phyloP scores from a whole-genome alignment of 2,329 filamentous ascomycete species.

The Herpotrichia juniperi region DNA sequence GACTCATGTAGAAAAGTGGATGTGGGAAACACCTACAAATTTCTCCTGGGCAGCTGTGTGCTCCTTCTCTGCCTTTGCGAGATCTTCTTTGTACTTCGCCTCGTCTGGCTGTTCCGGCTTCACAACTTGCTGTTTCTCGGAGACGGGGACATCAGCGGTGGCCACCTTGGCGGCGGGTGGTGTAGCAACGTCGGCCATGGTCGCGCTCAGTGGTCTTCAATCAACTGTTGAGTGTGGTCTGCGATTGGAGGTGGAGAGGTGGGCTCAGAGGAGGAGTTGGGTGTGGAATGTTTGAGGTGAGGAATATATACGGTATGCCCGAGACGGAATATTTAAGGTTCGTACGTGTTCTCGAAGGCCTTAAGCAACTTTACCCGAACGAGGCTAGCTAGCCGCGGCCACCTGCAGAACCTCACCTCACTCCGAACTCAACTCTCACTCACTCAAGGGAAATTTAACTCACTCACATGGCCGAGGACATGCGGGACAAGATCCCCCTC shows the following conservation, averaged over 20 bases:
- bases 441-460: too few relatives aligned
- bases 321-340: too few relatives aligned
- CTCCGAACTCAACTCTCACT: too few relatives aligned
- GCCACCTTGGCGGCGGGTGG: conserved; percentile 42
- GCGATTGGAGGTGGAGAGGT: not conserved
- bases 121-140: conserved; percentile 47
- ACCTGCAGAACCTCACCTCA: too few relatives aligned
- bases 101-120: conserved; percentile 90
- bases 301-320: too few relatives aligned
- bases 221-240: not conserved
- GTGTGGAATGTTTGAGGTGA: not conserved
- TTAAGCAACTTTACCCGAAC: too few relatives aligned
- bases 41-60: conserved; percentile 77
- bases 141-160: conserved; percentile 36
- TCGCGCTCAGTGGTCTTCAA: conserved; percentile 26
- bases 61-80: conserved; percentile 85
- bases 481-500: conserved; percentile 56
- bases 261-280: not conserved
- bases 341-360: too few relatives aligned
- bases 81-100: conserved; percentile 77
- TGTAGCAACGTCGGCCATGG: conserved; percentile 47
- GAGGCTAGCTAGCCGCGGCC: too few relatives aligned
- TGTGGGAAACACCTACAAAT: conserved; percentile 57
- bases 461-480: conserved; percentile 29
- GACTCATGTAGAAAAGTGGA: not conserved